Conservation (phyloP, 1,284 basidiomycete species). For the Cronartium quercuum region DNA sequence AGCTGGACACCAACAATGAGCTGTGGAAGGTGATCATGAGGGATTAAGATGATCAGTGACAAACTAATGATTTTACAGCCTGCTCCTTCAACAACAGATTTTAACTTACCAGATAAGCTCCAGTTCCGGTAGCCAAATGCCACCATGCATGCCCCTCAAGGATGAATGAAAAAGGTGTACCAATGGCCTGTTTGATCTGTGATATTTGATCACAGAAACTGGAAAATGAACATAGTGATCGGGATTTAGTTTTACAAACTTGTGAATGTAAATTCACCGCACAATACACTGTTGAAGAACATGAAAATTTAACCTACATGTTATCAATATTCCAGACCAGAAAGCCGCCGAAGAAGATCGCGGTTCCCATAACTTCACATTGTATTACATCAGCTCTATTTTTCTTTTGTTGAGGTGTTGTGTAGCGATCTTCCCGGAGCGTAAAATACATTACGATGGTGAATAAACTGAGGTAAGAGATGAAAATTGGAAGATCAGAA, state of each 20-base stretch:
- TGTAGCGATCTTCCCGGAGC: conserved; percentile 40
- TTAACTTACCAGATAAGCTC: conserved; percentile 47
- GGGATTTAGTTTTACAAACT: too few relatives aligned
- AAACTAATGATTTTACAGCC: too few relatives aligned
- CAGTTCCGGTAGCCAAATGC: conserved; percentile 55
- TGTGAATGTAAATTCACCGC: not conserved
- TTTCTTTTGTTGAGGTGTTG: conserved; percentile 15
- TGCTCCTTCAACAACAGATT: too few relatives aligned
- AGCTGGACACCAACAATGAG: conserved; percentile 29
- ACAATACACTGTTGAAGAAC: not conserved
- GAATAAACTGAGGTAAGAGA: conserved; percentile 43
- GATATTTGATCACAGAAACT: conserved; percentile 41
- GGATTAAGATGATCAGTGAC: too few relatives aligned
- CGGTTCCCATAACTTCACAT: conserved; percentile 41
- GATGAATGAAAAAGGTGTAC: conserved; percentile 42
- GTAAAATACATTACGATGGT: conserved; percentile 17
- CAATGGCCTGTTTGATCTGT: conserved; percentile 40
- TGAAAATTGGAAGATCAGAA: too few relatives aligned
- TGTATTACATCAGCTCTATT: conserved; percentile 28
- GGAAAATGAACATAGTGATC: conserved; percentile 31
- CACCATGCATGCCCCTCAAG: conserved; percentile 52
- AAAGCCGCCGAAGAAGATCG: conserved; percentile 51
- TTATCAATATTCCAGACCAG: conserved; percentile 56
- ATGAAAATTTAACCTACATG: conserved; percentile 48
- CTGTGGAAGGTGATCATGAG: not conserved